phyloP scores from a whole-genome alignment of 2,329 filamentous ascomycete species.

The Colletotrichum endophyticum region DNA sequence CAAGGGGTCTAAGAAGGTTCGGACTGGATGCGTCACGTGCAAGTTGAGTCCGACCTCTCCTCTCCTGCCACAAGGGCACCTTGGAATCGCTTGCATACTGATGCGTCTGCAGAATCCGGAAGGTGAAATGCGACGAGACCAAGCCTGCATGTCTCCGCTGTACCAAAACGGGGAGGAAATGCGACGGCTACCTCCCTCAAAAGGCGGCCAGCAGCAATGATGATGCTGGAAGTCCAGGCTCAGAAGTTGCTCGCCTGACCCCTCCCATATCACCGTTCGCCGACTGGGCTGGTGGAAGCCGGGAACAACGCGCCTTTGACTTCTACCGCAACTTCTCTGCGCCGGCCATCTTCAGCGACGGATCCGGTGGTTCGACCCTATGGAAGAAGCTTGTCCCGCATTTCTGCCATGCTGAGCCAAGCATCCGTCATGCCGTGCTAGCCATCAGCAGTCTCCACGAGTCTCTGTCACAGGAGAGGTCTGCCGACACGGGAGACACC shows the following conservation, averaged over 20 bases:
- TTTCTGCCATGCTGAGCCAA: conserved; percentile 47
- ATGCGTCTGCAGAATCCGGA: conserved; percentile 46
- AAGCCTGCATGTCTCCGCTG: conserved; percentile 59
- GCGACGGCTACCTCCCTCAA: conserved; percentile 55
- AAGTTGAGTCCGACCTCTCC: conserved; percentile 45
- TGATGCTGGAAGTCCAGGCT: conserved; percentile 7
- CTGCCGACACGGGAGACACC: neutral
- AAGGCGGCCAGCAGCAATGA: conserved; percentile 18
- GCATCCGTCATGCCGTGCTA: conserved; percentile 53
- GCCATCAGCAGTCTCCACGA: conserved; percentile 56
- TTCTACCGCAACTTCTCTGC: conserved; percentile 40
- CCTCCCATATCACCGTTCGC: neutral
- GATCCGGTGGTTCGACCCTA: conserved; percentile 46
- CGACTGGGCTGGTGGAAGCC: neutral
- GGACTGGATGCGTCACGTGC: conserved; percentile 60
- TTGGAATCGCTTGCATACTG: neutral
- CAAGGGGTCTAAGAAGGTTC: conserved; percentile 50
- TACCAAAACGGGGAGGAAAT: conserved; percentile 58
- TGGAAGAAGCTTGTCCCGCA: conserved; percentile 51
- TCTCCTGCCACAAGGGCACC: neutral
- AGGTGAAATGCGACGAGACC: conserved; percentile 62
- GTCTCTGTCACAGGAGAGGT: conserved; percentile 16
- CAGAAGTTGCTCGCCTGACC: conserved; percentile 16
- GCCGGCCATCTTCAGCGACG: conserved; percentile 39
- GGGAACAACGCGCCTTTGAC: conserved; percentile 33